Conservation (phyloP, 2,329 filamentous ascomycete genomes). For the Penicillium sp. region DNA sequence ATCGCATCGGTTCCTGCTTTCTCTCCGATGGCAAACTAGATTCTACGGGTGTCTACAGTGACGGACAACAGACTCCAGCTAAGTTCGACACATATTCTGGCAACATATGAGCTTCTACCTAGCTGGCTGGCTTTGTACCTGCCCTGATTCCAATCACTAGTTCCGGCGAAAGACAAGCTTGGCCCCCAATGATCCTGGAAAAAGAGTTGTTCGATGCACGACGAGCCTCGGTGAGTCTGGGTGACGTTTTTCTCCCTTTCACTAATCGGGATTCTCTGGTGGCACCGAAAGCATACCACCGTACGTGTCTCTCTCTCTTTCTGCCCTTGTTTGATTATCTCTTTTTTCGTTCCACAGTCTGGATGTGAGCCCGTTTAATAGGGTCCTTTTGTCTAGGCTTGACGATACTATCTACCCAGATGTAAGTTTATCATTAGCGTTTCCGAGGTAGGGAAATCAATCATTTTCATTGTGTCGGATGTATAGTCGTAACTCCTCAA, state of each 20-base stretch:
- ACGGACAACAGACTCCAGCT: constrained; percentile 32
- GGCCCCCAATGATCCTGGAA: not conserved
- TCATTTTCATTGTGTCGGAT: not conserved
- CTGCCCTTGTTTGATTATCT: constrained; percentile 1
- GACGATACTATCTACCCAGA: constrained; percentile 10
- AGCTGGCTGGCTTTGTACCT: constrained; percentile 23
- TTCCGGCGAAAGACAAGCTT: constrained; percentile 22
- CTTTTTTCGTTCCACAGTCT: constrained; percentile 1
- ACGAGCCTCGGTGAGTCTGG: constrained; percentile 10
- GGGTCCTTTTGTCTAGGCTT: constrained; percentile 2
- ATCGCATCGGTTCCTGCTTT: not conserved
- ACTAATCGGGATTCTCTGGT: constrained; percentile 2
- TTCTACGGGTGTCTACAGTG: constrained; percentile 1
- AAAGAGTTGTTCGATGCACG: not conserved
- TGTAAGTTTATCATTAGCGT: constrained; percentile 19
- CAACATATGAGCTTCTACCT: constrained; percentile 26
- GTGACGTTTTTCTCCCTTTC: constrained; percentile 1
- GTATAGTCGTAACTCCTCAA: not conserved
- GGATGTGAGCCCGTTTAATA: constrained; percentile 2
- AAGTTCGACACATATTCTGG: constrained; percentile 38
- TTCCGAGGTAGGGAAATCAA: constrained; percentile 14
- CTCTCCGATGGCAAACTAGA: not conserved
- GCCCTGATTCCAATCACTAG: constrained; percentile 35
- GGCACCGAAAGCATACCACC: constrained; percentile 11
- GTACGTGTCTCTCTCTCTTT: constrained; percentile 18